phyloP scores from a whole-genome alignment of 2,329 filamentous ascomycete genomes.

The Curvularia sp. region DNA sequence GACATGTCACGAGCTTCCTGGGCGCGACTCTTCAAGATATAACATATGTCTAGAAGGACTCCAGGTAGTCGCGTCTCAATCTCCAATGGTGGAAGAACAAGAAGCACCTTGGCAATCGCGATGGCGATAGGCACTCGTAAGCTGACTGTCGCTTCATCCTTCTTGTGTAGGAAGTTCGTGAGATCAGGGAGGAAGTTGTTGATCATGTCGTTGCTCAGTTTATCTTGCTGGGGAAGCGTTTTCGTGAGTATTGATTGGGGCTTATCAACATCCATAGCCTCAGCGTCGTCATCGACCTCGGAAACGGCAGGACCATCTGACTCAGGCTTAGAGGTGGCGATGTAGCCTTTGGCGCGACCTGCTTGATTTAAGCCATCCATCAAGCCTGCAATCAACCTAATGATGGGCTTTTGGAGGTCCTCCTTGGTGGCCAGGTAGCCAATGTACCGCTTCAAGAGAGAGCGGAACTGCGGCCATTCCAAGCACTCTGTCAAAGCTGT shows the following conservation, averaged over 20 bases:
- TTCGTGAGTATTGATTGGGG: constrained; percentile 59
- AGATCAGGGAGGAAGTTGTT: constrained; percentile 80
- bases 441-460: constrained; percentile 82
- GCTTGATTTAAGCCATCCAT: constrained; percentile 76
- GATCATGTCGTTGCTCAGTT: constrained; percentile 74
- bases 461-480: constrained; percentile 90
- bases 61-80: constrained; percentile 78
- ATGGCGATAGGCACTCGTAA: constrained; percentile 89
- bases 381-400: constrained; percentile 80
- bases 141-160: constrained; percentile 93
- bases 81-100: constrained; percentile 75
- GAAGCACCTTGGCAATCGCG: constrained; percentile 85
- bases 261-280: constrained; percentile 37
- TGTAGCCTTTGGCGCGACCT: constrained; percentile 48
- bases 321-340: constrained; percentile 29
- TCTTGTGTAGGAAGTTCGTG: constrained; percentile 86
- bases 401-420: constrained; percentile 83
- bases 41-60: constrained; percentile 88
- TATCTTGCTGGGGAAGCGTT: constrained; percentile 71
- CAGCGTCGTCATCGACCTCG: constrained; percentile 22
- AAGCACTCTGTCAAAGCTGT: constrained; percentile 76
- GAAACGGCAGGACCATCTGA: constrained; percentile 54
- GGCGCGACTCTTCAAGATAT: constrained; percentile 87
- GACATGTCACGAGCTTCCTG: constrained; percentile 91
- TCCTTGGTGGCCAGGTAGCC: constrained; percentile 81